Evolutionary conservation across 805 yeast species (phyloP), one percentile per base, ranked within the genome.

Genomic region (Ogataea saltuana): DNA sequence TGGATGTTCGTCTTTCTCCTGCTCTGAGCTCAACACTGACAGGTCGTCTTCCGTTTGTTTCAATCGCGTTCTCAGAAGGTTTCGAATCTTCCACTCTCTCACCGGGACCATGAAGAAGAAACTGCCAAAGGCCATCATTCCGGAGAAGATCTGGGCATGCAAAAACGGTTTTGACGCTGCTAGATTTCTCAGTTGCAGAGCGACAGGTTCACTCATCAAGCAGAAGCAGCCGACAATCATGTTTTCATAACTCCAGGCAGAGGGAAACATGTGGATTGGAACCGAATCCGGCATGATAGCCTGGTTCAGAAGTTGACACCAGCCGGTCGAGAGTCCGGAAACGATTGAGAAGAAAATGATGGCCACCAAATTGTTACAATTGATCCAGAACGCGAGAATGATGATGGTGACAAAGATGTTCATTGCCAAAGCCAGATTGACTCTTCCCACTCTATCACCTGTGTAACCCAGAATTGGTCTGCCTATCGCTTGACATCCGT

Each of bases 91-190:
- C 67, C 70, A 68, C 49, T 79, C 83, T 49, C 89, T 67, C 16
- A 78, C 63, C 0, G 76, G 63, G 1, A 77, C 45, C 42, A 56
- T 16, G 31, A 75, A 60, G 20, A 78, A 44, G 3, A 77, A 5
- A 9, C 73, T 54, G 0, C 75, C 74, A 9, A 60, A 61, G n/a
- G 73, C 55, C 49, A 72, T 75, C 34, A 75, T 59, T 2, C 85
- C 88, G 4, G 80, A 73, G 56, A 80, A 81, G 1, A 81, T 68
- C 54, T 82, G 88, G 1, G 84, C 71, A 50, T 81, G 72, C 26
- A 76, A 61, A 51, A 75, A 83, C 2, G 87, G 85, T 16, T 40
- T 53, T 2, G 51, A 4, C 4, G 44, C 25, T 2, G 25, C n/a
- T 16, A 38, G 28, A 13, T 54, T 45, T 34, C 65, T 42, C 37